phyloP scores from a whole-genome alignment of 2,329 filamentous ascomycete genomes.

The Cordyceps javanica region DNA sequence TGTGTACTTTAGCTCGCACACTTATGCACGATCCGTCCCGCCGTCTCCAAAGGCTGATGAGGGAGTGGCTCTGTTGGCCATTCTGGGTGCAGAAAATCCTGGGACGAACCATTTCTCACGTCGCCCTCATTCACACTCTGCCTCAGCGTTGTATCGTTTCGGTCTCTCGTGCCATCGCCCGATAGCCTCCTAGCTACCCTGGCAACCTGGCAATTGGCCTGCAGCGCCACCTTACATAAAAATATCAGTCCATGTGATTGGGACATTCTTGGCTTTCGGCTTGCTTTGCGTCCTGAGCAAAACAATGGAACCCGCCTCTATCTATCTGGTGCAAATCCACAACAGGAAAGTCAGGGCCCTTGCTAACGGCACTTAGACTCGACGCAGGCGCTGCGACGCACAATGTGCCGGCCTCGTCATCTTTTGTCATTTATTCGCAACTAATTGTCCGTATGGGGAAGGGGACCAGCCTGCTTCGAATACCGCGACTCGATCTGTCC shows the following conservation, averaged over 20 bases:
- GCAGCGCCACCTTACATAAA: neutral
- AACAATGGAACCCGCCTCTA: neutral
- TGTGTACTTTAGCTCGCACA: neutral
- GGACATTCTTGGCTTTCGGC: neutral
- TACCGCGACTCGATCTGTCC: neutral
- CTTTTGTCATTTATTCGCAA: neutral
- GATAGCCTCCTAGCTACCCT: neutral
- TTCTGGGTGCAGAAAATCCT: neutral
- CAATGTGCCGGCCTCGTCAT: neutral
- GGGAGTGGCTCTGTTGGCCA: neutral
- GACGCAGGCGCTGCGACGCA: neutral
- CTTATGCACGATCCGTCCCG: conserved; percentile 9
- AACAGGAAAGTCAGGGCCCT: neutral
- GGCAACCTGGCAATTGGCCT: neutral
- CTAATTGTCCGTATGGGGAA: neutral
- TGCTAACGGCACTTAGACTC: neutral
- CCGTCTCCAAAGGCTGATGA: conserved; percentile 1
- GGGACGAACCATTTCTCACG: neutral
- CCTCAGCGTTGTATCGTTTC: neutral
- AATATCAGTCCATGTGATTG: neutral
- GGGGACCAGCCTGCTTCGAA: neutral
- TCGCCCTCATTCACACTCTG: neutral
- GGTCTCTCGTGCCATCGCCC: neutral
- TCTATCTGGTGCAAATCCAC: neutral
- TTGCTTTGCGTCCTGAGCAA: neutral